Percentiles rank a stretch among this genome's conserved stretches.
Conservation (phyloP, 176 grass and related monocot genomes). For the Guadua angustifolia region DNA sequence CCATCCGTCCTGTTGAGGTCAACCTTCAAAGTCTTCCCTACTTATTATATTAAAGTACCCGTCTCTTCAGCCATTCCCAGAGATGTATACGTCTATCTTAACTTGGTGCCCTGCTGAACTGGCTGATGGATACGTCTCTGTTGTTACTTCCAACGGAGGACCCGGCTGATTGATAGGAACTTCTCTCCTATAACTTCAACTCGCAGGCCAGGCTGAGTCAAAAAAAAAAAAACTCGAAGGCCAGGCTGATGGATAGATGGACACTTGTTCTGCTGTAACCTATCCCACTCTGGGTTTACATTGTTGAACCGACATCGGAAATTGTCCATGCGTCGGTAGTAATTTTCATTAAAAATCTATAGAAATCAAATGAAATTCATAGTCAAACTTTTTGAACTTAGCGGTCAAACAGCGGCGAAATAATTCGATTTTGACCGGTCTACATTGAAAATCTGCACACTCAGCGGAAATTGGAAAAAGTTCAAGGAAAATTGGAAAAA, state of each 20-base stretch:
- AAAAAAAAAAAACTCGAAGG: no score
- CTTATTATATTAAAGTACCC: not conserved
- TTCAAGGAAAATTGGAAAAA: no score
- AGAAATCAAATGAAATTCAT: no score
- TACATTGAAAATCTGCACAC: no score
- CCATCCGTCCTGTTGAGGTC: not conserved
- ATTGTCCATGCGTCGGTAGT: no score
- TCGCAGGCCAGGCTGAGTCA: not conserved
- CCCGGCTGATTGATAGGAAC: not conserved
- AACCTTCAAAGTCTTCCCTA: constrained; percentile 14
- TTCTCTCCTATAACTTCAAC: not conserved
- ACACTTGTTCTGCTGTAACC: not conserved
- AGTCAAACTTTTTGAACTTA: no score
- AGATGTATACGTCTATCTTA: not conserved
- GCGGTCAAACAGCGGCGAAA: no score
- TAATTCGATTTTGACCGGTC: no score
- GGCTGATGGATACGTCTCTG: not conserved
- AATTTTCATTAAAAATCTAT: no score
- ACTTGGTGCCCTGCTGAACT: not conserved
- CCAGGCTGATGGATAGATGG: not conserved
- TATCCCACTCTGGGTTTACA: not conserved
- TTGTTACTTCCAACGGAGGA: not conserved
- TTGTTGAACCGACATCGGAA: no score
- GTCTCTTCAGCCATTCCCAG: not conserved
- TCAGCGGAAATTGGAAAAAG: no score